Base-by-base conservation (phyloP, 1,284 basidiomycete species). In the Moesziomyces globuligerus region DNA sequence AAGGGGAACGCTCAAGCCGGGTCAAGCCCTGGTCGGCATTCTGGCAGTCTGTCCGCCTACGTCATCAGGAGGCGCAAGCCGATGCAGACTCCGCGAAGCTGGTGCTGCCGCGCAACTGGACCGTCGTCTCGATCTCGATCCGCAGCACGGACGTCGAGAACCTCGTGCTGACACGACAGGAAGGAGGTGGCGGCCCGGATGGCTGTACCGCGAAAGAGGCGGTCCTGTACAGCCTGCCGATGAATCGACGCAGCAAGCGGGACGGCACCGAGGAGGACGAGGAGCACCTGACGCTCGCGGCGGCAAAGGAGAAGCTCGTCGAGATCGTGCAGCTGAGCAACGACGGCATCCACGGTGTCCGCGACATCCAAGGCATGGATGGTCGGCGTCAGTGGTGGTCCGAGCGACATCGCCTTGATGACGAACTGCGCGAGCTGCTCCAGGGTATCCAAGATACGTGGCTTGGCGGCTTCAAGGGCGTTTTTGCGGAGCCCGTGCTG, bases 391-490 rank as follows among this genome's bases (percentile, higher is more conserved):
- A 85, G 2, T 98, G 95, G 95, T 98, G 95, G 95, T 88, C 87
- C 36, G 86, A 89, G 48, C 86, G 93, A 11, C 85, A 86, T 40
- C 87, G 86, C 25, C 86, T 98, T 26, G 94, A 98, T 79, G 86
- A 85, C 45, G 86, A 92, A 25, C 82, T 99, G 78, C 85, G 88
- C 46, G 87, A 89, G 32, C 84, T 99, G 9, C 83, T 97, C 25
- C 88, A 89, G 64, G 91, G 89, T 65, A 90, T 99, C 34, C 95
- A 98, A 81, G 93, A 91, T 76, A 93, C 91, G 75, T 98, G 96
- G 96, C 86, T 99, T 3, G 95, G 96, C 1, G 93, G 90, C 21
- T 98, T 97, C 88, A 98, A 98, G 42, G 72, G 72, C 23, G 56
- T 76, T 42, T 68, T 76, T 37, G 60, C 57, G n/a, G 71, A 69